These are phyloP conservation scores for Apostasia ramifera DNA, from an alignment of 106 monocot genomes.

Conservation along the genomic window DNA sequence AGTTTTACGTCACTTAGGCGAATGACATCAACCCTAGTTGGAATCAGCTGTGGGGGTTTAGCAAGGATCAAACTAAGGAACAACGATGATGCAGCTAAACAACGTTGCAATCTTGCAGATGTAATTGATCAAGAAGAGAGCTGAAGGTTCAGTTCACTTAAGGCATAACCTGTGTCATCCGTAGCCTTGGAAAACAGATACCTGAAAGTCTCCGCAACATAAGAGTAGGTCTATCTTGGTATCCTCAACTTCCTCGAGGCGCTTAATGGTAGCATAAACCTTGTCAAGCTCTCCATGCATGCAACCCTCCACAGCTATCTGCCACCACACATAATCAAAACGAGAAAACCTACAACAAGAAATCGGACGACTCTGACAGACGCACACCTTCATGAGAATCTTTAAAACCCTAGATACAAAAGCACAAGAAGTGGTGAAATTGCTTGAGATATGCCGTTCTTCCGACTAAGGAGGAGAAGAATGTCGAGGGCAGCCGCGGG, in stretches of 20 bases:
- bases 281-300: conserved; percentile 95
- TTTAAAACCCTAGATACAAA: not conserved
- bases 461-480: too few species aligned
- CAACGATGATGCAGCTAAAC: too few species aligned
- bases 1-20: too few species aligned
- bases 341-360: too few species aligned
- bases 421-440: not conserved
- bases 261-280: conserved; percentile 72
- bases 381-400: not conserved
- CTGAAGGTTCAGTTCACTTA: not conserved
- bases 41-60: too few species aligned
- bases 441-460: too few species aligned
- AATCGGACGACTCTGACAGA: not conserved
- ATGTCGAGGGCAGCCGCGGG: too few species aligned
- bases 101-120: not conserved
- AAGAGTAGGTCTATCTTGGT: conserved; percentile 87
- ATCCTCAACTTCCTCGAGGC: conserved; percentile 60
- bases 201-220: conserved; percentile 98
- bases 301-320: conserved; percentile 95
- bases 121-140: not conserved
- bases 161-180: too few species aligned
- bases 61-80: too few species aligned
- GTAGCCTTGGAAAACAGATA: conserved; percentile 8
- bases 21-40: too few species aligned
- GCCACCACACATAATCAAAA: not conserved